Base-by-base conservation (phyloP, 345 rosid genomes). In the Camelina sativa region DNA sequence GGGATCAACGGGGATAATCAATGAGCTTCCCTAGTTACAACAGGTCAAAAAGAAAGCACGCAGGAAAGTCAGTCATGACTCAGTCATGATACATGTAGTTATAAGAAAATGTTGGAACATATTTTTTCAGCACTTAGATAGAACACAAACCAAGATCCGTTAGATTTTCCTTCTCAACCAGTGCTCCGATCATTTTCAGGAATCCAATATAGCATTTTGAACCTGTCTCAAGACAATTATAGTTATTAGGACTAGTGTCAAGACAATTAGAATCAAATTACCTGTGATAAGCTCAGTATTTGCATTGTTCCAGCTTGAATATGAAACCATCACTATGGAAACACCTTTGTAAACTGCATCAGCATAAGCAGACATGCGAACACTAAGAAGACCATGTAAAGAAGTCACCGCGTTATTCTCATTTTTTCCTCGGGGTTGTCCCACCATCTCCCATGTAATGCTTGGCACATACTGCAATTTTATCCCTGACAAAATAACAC, bases 391-490 rank as follows among this genome's bases (percentile, higher is more conserved):
- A 6, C 81, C 90, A 22, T 91, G 91, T 82, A 84, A 66, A 86
- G 84, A 91, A 64, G 73, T 73, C 50, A 85, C 71, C 3, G 97
- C 88, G 78, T 91, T 91, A 80, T 91, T 76, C 81, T 91, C 97
- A 44, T 94, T 94, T 47, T 86, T 80, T 48, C 98, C 97, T 12
- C 85, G 62, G n/a, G 87, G 5, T 85, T 74, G 99, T 92, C 67
- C 99, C 99, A 74, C 97, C 99, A 82, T 95, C 97, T 71, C 99
- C 99, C 62, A 95, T 89, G 60, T 81, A 95, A 79, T 95, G 99
- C 89, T 95, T 91, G 22, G 99, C 92, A 78, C 99, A 95, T 3
- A 97, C 92, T 55, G 88, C 93, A 79, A 92, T 96, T 80, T 89
- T 92, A 52, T 84, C 86, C 89, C 99, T 95, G 62, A 68, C 43